phyloP scores from a whole-genome alignment of 108 stramenopile genomes.

The Nannochloropsis salina region DNA sequence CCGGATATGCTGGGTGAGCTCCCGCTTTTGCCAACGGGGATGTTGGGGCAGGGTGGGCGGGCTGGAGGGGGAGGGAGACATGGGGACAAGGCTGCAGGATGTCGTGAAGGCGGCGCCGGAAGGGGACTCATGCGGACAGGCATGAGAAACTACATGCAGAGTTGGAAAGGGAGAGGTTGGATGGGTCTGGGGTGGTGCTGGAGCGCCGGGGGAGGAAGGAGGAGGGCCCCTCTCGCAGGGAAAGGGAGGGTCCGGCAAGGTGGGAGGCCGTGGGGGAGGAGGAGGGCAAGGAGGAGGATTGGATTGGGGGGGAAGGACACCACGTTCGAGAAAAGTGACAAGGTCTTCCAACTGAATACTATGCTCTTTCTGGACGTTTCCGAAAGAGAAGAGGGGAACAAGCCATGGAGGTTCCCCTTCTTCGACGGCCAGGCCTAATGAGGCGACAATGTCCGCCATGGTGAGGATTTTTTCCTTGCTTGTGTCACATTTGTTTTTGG shows the following conservation, averaged over 20 bases:
- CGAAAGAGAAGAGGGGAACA: neutral
- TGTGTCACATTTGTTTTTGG: neutral
- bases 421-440: neutral
- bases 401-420: neutral
- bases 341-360: neutral
- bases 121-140: too few species aligned
- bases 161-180: neutral
- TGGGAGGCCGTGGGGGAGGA: neutral
- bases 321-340: neutral
- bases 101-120: too few species aligned
- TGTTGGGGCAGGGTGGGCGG: neutral
- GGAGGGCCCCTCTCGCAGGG: neutral
- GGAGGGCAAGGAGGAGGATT: neutral
- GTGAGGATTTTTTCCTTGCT: neutral
- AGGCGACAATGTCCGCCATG: neutral
- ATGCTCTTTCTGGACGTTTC: neutral
- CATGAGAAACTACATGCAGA: too few species aligned
- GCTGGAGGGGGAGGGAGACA: neutral
- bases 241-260: neutral
- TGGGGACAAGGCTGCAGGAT: too few species aligned
- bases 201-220: neutral
- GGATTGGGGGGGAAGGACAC: neutral
- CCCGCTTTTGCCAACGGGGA: constrained; percentile 12
- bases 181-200: neutral
- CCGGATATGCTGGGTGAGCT: neutral